Base-by-base conservation (phyloP, 2,329 filamentous ascomycete species). In the Stachybotrys chartarum region DNA sequence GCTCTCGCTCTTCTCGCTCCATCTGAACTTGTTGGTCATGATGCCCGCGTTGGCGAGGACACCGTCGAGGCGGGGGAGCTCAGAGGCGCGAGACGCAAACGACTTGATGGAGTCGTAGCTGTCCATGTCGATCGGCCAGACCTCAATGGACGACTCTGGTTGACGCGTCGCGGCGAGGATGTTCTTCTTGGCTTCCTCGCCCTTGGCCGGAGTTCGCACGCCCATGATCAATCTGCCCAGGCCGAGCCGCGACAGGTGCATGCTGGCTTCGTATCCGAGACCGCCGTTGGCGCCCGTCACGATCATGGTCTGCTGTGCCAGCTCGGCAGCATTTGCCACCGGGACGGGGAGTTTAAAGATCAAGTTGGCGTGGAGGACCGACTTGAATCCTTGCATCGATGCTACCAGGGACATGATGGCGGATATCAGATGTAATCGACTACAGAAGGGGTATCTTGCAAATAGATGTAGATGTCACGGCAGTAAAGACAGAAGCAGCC, bases 51-150 rank as follows among this genome's bases (percentile, higher is more conserved):
- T 81, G 35, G 72, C 69, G 5, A 80, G 63, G 0, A 75, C 70
- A 4, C 66, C 72, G 55, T 82, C 77, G 7, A 81, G 59, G 8
- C 72, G 70, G 0, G 66, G 53, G 5, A 81, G 64, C 1, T 64
- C 51, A 16, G 52, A 49, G 12, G 52, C 60, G 0, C 61, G 39
- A 8, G 47, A 50, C 1, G 66, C 67, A 47, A 82, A 81, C 0
- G 59, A 54, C 30, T 69, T 67, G 12, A 81, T 64, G 0, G 76
- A 80, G 0, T 69, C 66, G 30, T 80, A 80, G 1, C 66, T 72
- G 0, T 54, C 56, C 70, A 81, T 75, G 49, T 82, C 78, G 4
- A 82, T 60, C 0, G 61, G 7, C 76, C 75, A 81, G 12, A 82
- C 75, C 10, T 78, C 70, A 8, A 81, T 67, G 0, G 58, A 53